phyloP scores from a whole-genome alignment of 352 stramenopile species.

The Globisporangium uncinulatum region DNA sequence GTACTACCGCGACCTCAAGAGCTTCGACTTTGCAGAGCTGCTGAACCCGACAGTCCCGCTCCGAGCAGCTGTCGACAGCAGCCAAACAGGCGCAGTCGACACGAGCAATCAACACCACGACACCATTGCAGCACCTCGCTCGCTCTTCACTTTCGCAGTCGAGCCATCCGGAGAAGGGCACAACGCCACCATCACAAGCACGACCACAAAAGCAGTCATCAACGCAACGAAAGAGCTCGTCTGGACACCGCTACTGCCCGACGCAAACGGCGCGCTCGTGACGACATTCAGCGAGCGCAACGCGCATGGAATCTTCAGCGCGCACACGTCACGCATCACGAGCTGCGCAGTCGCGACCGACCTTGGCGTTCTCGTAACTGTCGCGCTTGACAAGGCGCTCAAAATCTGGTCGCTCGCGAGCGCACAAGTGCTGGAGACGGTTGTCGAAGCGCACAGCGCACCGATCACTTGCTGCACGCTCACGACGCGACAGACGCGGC shows the following conservation, averaged over 20 bases:
- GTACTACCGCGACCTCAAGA: slow-evolving; percentile 30
- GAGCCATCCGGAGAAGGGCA: not conserved
- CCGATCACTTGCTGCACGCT: slow-evolving; percentile 48
- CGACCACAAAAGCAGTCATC: not conserved
- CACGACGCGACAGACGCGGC: slow-evolving; percentile 15
- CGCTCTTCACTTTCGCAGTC: not conserved
- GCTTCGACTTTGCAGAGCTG: slow-evolving; percentile 46
- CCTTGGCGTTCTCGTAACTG: slow-evolving; percentile 36
- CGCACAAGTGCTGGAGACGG: slow-evolving; percentile 28
- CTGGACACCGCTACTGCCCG: slow-evolving; percentile 4
- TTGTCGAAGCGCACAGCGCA: slow-evolving; percentile 35
- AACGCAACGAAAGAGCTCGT: not conserved
- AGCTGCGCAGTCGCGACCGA: slow-evolving; percentile 33
- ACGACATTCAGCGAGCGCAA: slow-evolving; percentile 18
- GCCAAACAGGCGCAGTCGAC: not conserved
- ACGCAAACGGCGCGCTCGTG: slow-evolving; percentile 17
- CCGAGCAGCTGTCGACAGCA: not conserved
- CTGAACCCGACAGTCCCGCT: slow-evolving; percentile 26
- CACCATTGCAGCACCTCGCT: not conserved
- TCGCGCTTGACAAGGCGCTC: slow-evolving; percentile 39
- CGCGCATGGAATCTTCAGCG: slow-evolving; percentile 26
- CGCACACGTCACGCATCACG: slow-evolving; percentile 43
- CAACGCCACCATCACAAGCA: not conserved
- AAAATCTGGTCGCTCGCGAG: slow-evolving; percentile 36
- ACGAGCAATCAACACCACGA: not conserved